Evolutionary conservation across 2,329 filamentous ascomycete species (phyloP).

Genomic region (Aspergillus awamori): DNA sequence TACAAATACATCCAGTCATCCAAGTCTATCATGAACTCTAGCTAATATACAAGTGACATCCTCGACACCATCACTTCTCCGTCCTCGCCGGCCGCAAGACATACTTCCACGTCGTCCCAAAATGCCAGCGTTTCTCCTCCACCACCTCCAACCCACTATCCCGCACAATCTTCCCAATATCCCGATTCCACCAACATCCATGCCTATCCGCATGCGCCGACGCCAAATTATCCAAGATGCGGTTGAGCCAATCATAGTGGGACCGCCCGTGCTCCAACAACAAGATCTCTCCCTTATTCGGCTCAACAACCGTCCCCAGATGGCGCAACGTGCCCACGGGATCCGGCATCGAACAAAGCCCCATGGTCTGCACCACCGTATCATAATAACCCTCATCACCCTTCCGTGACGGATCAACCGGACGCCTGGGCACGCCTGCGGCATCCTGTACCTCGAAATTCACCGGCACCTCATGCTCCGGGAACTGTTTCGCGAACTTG

Average conservation of each 20-base stretch:
- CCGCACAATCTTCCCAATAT: constrained; percentile 52
- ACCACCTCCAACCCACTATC: constrained; percentile 53
- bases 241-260: constrained; percentile 51
- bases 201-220: constrained; percentile 53
- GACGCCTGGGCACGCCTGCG: constrained; percentile 21
- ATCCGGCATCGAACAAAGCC: constrained; percentile 51
- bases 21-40: not conserved
- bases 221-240: constrained; percentile 51
- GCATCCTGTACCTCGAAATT: constrained; percentile 43
- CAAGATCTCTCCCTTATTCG: constrained; percentile 46
- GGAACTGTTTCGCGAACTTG: constrained; percentile 46
- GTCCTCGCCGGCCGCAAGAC: constrained; percentile 38
- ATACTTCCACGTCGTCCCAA: constrained; percentile 53
- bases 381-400: constrained; percentile 39
- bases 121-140: constrained; percentile 50
- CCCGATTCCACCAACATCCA: constrained; percentile 58
- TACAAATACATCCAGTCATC: constrained; percentile 2
- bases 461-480: constrained; percentile 31
- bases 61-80: not conserved
- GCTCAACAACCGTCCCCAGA: constrained; percentile 44
- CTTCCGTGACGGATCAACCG: constrained; percentile 11
- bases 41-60: constrained; percentile 3
- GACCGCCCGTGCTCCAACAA: constrained; percentile 55
- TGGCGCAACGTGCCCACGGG: constrained; percentile 47
- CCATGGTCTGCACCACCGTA: constrained; percentile 55